Base-by-base conservation (phyloP, 768 basidiomycete genomes). In the Pleurotus cornucopiae region DNA sequence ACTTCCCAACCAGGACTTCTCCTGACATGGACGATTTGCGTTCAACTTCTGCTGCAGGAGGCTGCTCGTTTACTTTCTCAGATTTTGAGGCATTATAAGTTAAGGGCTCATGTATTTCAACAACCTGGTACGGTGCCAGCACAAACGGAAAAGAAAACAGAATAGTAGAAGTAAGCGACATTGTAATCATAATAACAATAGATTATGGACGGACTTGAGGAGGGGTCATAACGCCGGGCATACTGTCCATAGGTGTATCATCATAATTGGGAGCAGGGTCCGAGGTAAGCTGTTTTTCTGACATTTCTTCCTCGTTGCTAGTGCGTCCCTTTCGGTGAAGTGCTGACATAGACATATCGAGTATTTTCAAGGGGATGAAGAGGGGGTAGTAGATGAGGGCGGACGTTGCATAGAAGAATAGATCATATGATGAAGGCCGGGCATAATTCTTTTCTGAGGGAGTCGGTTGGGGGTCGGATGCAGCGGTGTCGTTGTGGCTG, bases 381-480 rank as follows among this genome's bases (percentile, higher is more conserved):
- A 85, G 65, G 18, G 84, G 83, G 60, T 77, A 78, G 41, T 69
- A 66, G 55, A 82, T 69, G 61, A 80, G 73, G 49, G 80, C 57
- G 46, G 73, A 76, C 62, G 74, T 82, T 56, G 79, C 70, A 56
- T 82, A 65, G 37, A 79, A 73, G 54, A 85, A 60, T 18, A 86
- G 60, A 49, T 69, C 66, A 57, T 75, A 58, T 39, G 80, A 62
- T 47, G 75, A 73, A 14, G 76, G 69, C 11, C 78, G 41, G 37
- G 74, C 62, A 67, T 72, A 66, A 55, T 72, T 49, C 47, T 67
- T 61, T 18, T 39, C 21, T 40, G 51, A 41, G 4, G 64, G 58
- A 49, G 61, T 54, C 11, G 65, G 61, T 26, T 48, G 61, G 44
- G 49, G 63, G 46, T 14, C 16, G 9, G 56, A 40, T 6, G 61